These are phyloP conservation scores for Chrysoporthe cubensis DNA, from an alignment of 2,329 filamentous ascomycete genomes.

Conservation along the genomic window DNA sequence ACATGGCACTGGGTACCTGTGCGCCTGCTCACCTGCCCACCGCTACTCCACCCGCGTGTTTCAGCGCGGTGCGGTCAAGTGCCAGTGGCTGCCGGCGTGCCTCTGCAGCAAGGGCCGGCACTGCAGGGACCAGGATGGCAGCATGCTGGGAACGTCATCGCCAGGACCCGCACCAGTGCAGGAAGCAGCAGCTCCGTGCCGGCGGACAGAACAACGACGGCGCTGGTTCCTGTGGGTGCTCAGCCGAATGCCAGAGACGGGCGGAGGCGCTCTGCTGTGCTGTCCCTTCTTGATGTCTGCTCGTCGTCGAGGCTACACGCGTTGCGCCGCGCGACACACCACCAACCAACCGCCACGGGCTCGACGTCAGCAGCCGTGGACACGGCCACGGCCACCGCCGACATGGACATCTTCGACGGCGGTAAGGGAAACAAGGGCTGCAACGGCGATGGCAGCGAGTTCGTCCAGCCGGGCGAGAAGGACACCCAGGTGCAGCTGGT, in stretches of 20 bases:
- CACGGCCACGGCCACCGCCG: constrained; percentile 5
- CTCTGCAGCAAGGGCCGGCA: neutral
- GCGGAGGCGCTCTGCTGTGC: neutral
- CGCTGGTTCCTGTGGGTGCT: neutral
- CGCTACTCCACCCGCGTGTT: neutral
- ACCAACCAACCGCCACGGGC: neutral
- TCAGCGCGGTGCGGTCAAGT: neutral
- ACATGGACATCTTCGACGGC: constrained; percentile 20
- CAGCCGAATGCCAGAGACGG: neutral
- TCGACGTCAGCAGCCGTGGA: neutral
- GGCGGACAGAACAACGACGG: neutral
- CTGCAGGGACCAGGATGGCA: neutral
- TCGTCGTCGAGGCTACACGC: neutral
- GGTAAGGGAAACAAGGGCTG: constrained; percentile 25
- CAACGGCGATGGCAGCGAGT: constrained; percentile 33
- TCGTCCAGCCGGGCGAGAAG: constrained; percentile 44
- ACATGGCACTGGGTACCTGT: too few relatives aligned
- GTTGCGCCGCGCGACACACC: neutral
- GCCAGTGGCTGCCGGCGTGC: neutral
- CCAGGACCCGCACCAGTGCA: constrained; percentile 5
- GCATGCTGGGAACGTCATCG: constrained; percentile 6
- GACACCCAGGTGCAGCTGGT: constrained; percentile 68
- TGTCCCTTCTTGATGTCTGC: neutral
- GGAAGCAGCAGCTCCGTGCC: neutral
- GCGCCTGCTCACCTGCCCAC: neutral